Evolutionary conservation across 1,284 basidiomycete genomes (phyloP), one percentile per base, ranked within the genome.

Genomic region (Salmacisia buchloeana): DNA sequence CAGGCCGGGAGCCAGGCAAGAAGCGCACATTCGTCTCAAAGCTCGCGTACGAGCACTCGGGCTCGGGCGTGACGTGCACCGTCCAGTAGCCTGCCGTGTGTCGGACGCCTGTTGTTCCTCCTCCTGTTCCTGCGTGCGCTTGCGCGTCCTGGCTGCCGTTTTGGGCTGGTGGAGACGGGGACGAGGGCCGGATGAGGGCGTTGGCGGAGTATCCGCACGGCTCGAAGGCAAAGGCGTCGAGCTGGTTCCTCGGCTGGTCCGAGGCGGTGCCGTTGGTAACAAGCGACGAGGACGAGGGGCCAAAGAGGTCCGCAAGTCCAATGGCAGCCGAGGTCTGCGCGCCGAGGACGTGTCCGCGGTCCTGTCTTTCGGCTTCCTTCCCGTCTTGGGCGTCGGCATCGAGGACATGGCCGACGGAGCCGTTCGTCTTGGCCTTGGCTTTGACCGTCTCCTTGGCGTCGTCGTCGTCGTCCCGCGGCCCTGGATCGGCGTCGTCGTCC

Each of bases 191-290:
- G 58, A 72, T 69, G 31, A 97, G 86, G 1, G 92, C 93, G 80
- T 99, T 99, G 71, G 92, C 90, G 2, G 91, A 94, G 80, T 97
- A 99, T 21, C 96, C 96, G 77, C 96, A 99, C 2, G 96, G 96
- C 52, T 88, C 85, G 81, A 99, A 98, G 1, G 92, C 88, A 78
- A 93, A 98, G 0, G 91, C 89, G 81, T 99, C 96, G 60, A 97
- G 84, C 29, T 86, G 87, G 18, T 92, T 94, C 18, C 85, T 75
- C 10, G n/a, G n/a, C n/a, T n/a, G n/a, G n/a, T n/a, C n/a, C n/a
- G n/a, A n/a, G n/a, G n/a, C n/a, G n/a, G n/a, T n/a, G n/a, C n/a
- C n/a, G 27, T 13, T 52, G n/a, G 6, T 52, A 27, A 2, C 21
- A 6, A 7, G 6, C 10, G 45, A n/a, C 5, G 35, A 38, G 35